These are phyloP conservation scores for Globisporangium nodosum DNA, from an alignment of 352 stramenopile genomes.

Conservation along the genomic window DNA sequence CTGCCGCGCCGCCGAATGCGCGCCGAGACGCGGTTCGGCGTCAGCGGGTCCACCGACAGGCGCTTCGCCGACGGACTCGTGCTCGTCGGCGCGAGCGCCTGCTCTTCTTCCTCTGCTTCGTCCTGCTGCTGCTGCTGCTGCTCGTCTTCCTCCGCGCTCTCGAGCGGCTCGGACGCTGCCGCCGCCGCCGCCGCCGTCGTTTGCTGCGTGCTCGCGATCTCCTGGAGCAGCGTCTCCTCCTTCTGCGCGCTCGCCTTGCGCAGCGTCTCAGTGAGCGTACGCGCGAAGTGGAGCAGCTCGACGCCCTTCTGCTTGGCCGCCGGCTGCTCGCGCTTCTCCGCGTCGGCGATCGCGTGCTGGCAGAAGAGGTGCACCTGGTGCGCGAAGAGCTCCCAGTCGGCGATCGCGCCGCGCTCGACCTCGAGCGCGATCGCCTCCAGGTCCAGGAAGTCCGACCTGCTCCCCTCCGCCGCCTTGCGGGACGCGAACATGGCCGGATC, in stretches of 20 bases:
- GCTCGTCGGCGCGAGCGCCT: slow-evolving; percentile 3
- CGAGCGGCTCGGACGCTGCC: not conserved
- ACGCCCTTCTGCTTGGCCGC: slow-evolving; percentile 70
- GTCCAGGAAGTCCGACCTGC: slow-evolving; percentile 26
- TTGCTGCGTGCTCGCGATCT: slow-evolving; percentile 15
- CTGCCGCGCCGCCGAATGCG: slow-evolving; percentile 48
- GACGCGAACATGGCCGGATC: slow-evolving; percentile 51
- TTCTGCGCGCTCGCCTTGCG: slow-evolving; percentile 67
- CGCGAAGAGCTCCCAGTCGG: slow-evolving; percentile 65
- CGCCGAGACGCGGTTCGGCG: slow-evolving; percentile 41
- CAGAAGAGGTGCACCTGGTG: slow-evolving; percentile 72
- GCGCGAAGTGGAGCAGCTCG: slow-evolving; percentile 69
- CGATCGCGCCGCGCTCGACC: slow-evolving; percentile 32
- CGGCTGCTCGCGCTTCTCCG: slow-evolving; percentile 35
- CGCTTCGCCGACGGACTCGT: slow-evolving; percentile 11
- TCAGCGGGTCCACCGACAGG: slow-evolving; percentile 16
- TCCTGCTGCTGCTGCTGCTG: not conserved
- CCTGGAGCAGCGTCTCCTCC: slow-evolving; percentile 46
- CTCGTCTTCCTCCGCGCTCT: slow-evolving; percentile 2
- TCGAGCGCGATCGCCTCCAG: slow-evolving; percentile 41
- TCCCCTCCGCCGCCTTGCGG: not conserved
- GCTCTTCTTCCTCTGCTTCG: not conserved
- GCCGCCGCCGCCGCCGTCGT: not conserved
- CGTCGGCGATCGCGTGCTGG: slow-evolving; percentile 60
- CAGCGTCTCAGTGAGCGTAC: slow-evolving; percentile 66